phyloP scores from a whole-genome alignment of 2,329 filamentous ascomycete species.

The Neopestalotiopsis clavispora region DNA sequence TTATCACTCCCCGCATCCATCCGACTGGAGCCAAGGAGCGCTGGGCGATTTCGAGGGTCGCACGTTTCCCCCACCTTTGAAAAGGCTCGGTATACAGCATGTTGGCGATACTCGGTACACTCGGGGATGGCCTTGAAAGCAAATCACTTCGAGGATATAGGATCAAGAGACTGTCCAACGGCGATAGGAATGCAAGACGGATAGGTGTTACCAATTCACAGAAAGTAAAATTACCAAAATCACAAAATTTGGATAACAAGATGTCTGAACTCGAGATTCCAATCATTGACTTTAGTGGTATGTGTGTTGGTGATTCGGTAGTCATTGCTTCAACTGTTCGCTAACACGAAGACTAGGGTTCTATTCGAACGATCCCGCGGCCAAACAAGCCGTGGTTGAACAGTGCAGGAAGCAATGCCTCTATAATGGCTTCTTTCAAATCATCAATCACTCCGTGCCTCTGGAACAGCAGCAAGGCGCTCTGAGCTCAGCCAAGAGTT shows the following conservation, averaged over 20 bases:
- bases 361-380: constrained; percentile 25
- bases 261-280: constrained; percentile 28
- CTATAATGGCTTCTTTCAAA: constrained; percentile 21
- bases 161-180: constrained; percentile 5
- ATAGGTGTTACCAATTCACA: neutral
- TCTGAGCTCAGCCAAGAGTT: neutral
- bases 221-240: neutral
- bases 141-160: neutral
- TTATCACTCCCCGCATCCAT: neutral
- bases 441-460: constrained; percentile 14
- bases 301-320: neutral
- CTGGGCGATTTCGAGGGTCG: neutral
- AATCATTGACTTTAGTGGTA: constrained; percentile 36
- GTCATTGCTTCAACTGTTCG: neutral
- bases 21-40: neutral
- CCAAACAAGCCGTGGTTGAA: constrained; percentile 36
- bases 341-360: constrained; percentile 22
- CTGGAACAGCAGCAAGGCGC: constrained; percentile 2
- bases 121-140: neutral
- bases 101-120: neutral
- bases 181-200: neutral
- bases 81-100: neutral
- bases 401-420: constrained; percentile 47
- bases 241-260: neutral
- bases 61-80: neutral